phyloP scores from a whole-genome alignment of 2,329 filamentous ascomycete species.

The Paracoccidioides lutzii region DNA sequence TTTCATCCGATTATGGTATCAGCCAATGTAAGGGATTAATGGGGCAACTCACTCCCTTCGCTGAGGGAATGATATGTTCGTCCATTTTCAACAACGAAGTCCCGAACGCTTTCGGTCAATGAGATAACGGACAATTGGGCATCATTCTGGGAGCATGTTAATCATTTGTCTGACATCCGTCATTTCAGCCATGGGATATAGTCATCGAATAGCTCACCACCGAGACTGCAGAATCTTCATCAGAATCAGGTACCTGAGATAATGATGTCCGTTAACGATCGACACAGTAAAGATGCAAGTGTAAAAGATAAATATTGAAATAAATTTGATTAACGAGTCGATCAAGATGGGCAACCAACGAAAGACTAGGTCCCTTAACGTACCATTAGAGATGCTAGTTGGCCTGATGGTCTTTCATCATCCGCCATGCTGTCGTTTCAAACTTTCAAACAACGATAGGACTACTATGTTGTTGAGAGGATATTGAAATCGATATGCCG shows the following conservation, averaged over 20 bases:
- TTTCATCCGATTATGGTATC: background rate
- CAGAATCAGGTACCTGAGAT: background rate
- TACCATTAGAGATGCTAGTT: background rate
- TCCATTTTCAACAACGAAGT: constrained; percentile 10
- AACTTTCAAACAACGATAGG: background rate
- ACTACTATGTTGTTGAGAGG: background rate
- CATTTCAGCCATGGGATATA: background rate
- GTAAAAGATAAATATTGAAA: too few species aligned
- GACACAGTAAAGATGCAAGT: background rate
- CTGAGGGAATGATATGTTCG: constrained; percentile 17
- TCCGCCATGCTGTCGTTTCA: background rate
- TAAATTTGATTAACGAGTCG: background rate
- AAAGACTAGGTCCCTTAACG: background rate
- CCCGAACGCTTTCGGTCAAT: background rate
- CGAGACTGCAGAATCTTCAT: constrained; percentile 1
- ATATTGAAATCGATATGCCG: background rate
- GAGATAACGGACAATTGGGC: background rate
- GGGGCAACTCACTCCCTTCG: constrained; percentile 4
- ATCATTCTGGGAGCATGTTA: background rate
- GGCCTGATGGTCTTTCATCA: background rate
- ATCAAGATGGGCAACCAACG: too few species aligned
- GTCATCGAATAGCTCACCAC: background rate
- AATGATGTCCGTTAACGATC: background rate
- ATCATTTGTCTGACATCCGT: background rate
- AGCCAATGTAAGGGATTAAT: background rate